phyloP scores from a whole-genome alignment of 805 yeast genomes.

The Yamadazyma sp. region DNA sequence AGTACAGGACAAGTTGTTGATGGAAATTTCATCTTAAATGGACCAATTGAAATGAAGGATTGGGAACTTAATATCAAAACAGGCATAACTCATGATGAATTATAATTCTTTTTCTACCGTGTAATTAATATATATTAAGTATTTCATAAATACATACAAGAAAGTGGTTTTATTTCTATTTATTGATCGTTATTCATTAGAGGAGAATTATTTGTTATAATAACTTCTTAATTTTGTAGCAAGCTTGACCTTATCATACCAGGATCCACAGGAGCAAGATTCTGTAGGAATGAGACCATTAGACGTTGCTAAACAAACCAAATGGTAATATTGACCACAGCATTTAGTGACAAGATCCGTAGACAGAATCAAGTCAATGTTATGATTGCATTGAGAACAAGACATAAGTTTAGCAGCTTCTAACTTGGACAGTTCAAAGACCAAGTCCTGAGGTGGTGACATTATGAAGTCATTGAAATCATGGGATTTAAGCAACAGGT shows the following conservation, averaged over 20 bases:
- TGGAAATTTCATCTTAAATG: not conserved
- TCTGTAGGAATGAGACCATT: too few relatives aligned
- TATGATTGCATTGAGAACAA: too few relatives aligned
- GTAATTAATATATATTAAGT: too few relatives aligned
- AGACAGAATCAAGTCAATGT: conserved; percentile 33
- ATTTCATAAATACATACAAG: too few relatives aligned
- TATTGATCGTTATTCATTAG: not conserved
- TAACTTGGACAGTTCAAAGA: conserved; percentile 5
- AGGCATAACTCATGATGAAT: conserved; percentile 23
- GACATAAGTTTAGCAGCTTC: too few relatives aligned
- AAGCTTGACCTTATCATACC: conserved; percentile 17
- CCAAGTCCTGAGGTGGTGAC: too few relatives aligned
- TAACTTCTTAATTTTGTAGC: conserved; percentile 21
- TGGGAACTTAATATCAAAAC: conserved; percentile 43
- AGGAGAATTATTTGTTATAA: not conserved
- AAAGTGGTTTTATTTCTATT: too few relatives aligned
- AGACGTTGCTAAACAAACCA: conserved; percentile 35
- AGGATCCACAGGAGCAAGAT: conserved; percentile 19
- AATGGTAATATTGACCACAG: conserved; percentile 36
- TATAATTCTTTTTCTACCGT: not conserved
- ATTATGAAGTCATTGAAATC: too few relatives aligned
- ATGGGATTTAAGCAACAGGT: too few relatives aligned
- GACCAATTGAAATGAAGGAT: too few relatives aligned
- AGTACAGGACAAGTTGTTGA: not conserved
- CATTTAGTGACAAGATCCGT: not conserved